These are phyloP conservation scores for Penicillium atrosanguineum DNA, from an alignment of 495 filamentous ascomycete genomes.

Conservation along the genomic window DNA sequence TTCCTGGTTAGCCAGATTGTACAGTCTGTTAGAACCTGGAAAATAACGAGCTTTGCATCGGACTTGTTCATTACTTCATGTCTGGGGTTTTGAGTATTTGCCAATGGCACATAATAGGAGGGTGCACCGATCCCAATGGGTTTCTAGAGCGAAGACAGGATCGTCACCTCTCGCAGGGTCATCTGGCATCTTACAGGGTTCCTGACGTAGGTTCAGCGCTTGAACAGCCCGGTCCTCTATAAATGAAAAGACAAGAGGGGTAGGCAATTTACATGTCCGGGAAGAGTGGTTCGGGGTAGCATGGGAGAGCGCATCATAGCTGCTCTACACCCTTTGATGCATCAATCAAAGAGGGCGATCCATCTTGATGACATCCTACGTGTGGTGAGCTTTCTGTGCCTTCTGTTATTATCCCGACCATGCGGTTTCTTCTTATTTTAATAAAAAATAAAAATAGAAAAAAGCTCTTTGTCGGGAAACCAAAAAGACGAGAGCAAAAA, in stretches of 20 bases:
- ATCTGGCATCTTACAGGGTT: background rate
- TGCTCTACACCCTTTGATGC: no score
- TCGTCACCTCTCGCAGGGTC: background rate
- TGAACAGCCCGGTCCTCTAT: background rate
- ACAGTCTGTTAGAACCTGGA: conserved; percentile 8
- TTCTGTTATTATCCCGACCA: no score
- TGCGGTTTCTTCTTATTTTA: no score
- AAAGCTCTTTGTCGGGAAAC: no score
- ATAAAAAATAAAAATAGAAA: background rate
- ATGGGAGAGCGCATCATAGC: no score
- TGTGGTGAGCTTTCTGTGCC: no score
- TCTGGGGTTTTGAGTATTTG: background rate
- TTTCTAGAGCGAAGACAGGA: background rate
- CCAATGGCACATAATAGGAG: background rate
- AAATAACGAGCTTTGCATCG: conserved; percentile 2
- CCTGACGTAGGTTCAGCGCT: background rate
- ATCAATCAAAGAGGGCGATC: no score
- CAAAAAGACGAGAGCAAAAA: background rate
- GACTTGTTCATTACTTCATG: background rate
- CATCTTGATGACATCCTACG: no score
- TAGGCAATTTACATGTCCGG: background rate
- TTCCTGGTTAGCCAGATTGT: conserved; percentile 7
- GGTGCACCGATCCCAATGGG: background rate
- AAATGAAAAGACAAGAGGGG: background rate
- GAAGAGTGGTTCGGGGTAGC: background rate